Percentiles rank a stretch among this genome's conserved stretches.
Evolutionary conservation across 371 early-diverging fungal species (phyloP).

Genomic region (Batkoa obscura): DNA sequence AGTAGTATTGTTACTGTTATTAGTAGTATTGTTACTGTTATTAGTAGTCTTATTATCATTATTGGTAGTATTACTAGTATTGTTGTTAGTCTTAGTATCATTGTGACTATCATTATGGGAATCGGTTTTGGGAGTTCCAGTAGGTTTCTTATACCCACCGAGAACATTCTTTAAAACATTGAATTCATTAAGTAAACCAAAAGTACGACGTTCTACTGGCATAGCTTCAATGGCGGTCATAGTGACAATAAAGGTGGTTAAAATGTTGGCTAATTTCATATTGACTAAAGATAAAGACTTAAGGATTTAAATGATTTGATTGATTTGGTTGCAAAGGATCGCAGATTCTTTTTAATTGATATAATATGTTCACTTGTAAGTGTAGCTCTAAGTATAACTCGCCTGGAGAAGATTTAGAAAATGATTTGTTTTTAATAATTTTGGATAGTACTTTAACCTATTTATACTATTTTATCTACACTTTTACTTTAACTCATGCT

Average conservation of each 20-base stretch:
- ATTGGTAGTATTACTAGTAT: too few relatives aligned
- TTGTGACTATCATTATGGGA: not conserved
- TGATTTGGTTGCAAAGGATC: too few relatives aligned
- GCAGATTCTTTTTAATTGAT: too few relatives aligned
- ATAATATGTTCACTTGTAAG: too few relatives aligned
- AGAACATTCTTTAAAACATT: not conserved
- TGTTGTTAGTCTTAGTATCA: too few relatives aligned
- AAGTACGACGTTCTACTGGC: not conserved
- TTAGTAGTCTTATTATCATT: slow-evolving; percentile 7
- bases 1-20: slow-evolving; percentile 1
- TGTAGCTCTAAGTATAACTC: too few relatives aligned
- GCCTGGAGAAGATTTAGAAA: too few relatives aligned
- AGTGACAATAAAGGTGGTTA: not conserved
- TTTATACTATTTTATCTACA: too few relatives aligned
- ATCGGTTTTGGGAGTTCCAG: not conserved
- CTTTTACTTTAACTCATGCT: too few relatives aligned
- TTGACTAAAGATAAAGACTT: not conserved
- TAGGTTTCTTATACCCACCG: not conserved
- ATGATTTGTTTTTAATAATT: too few relatives aligned
- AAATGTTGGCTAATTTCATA: not conserved
- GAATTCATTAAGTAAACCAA: not conserved
- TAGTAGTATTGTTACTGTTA: slow-evolving; percentile 5
- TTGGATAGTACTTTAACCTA: too few relatives aligned
- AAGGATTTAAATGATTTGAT: too few relatives aligned
- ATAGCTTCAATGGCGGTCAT: not conserved